Conservation (phyloP, 805 yeast genomes). For the Komagataella kurtzmanii region DNA sequence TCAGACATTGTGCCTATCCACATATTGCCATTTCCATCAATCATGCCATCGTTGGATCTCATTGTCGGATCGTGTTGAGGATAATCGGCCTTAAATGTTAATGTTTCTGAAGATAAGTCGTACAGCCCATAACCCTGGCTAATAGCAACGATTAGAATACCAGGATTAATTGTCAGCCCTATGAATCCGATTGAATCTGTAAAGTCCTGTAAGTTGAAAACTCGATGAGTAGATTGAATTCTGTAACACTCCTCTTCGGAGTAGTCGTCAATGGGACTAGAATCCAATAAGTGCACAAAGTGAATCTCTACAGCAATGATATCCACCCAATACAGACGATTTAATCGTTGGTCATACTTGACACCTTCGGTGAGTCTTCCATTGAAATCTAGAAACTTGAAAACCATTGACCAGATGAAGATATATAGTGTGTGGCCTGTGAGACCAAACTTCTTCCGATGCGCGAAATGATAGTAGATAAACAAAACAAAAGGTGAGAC, state of each 20-base stretch:
- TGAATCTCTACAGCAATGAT: conserved; percentile 26
- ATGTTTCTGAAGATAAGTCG: conserved; percentile 24
- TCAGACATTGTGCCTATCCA: conserved; percentile 71
- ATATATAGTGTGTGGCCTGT: too few relatives aligned
- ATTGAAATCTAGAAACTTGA: conserved; percentile 14
- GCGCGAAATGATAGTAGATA: background rate
- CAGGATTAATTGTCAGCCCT: conserved; percentile 45
- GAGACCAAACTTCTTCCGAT: too few relatives aligned
- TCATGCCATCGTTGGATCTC: conserved; percentile 74
- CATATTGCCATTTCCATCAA: conserved; percentile 64
- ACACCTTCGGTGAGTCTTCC: conserved; percentile 54
- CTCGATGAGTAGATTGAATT: conserved; percentile 20
- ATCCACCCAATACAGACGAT: conserved; percentile 37
- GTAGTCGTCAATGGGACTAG: conserved; percentile 6
- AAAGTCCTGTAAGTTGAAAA: conserved; percentile 21
- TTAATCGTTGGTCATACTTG: conserved; percentile 43
- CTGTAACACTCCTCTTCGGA: conserved; percentile 11
- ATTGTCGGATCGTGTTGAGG: conserved; percentile 23
- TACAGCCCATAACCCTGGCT: conserved; percentile 51
- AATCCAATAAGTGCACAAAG: conserved; percentile 14
- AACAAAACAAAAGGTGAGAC: background rate
- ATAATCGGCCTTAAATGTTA: conserved; percentile 24
- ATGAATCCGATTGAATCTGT: conserved; percentile 54
- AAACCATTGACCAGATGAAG: background rate
- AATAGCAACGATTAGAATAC: conserved; percentile 45